Evolutionary conservation across 2,329 filamentous ascomycete species (phyloP).

Genomic region (Trichoderma oligosporum): DNA sequence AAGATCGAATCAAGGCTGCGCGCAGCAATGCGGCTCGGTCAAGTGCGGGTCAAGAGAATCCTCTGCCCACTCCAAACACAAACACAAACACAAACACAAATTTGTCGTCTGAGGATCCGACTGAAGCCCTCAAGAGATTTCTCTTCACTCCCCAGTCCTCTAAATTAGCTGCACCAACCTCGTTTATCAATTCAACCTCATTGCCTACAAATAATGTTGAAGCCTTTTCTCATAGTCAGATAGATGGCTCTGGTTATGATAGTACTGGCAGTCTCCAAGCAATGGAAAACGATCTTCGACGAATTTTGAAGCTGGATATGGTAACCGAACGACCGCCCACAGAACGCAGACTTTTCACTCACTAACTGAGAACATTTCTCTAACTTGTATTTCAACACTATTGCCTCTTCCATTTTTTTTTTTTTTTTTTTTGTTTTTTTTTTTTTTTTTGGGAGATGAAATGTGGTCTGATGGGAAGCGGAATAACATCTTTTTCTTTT

Average conservation of each 20-base stretch:
- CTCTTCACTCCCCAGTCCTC: slow-evolving; percentile 43
- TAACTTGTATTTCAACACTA: background rate
- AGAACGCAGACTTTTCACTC: slow-evolving; percentile 26
- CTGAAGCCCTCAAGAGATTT: slow-evolving; percentile 55
- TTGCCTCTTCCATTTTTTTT: background rate
- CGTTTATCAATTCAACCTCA: slow-evolving; percentile 7
- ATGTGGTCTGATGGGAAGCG: slow-evolving; percentile 5
- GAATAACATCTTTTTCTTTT: slow-evolving; percentile 3
- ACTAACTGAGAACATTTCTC: background rate
- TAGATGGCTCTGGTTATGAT: slow-evolving; percentile 16
- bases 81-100: background rate
- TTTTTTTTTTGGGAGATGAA: background rate
- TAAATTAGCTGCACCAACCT: background rate
- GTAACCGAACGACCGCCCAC: slow-evolving; percentile 25
- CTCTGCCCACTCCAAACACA: slow-evolving; percentile 14
- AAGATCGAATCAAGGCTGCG: slow-evolving; percentile 57
- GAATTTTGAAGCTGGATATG: slow-evolving; percentile 47
- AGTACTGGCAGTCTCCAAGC: slow-evolving; percentile 38
- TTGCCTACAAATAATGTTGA: background rate
- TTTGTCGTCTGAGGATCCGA: slow-evolving; percentile 29
- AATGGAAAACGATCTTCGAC: slow-evolving; percentile 53
- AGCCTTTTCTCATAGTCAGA: slow-evolving; percentile 3
- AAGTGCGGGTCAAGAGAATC: slow-evolving; percentile 19
- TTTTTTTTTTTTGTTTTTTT: background rate
- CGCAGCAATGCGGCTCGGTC: slow-evolving; percentile 34